Percentiles rank a stretch among this genome's conserved stretches.
Conservation (phyloP, 352 stramenopile genomes). For the Poterioochromonas sp. region DNA sequence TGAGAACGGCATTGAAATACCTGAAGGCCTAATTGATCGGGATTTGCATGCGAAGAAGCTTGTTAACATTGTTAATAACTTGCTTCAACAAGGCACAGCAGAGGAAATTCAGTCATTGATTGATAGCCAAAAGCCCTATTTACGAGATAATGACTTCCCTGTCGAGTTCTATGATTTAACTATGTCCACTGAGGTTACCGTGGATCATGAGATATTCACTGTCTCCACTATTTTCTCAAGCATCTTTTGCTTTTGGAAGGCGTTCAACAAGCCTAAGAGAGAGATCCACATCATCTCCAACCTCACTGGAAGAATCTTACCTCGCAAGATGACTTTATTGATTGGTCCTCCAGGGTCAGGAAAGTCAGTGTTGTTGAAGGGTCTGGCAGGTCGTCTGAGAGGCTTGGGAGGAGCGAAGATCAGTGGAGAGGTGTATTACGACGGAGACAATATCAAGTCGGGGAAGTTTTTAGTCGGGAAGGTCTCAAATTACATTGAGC, state of each 20-base stretch:
- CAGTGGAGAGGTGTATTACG: conserved; percentile 40
- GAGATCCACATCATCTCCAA: conserved; percentile 50
- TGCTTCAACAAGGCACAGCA: background rate
- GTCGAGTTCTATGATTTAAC: background rate
- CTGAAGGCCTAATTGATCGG: background rate
- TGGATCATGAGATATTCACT: background rate
- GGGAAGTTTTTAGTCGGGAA: conserved; percentile 48
- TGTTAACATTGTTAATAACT: background rate
- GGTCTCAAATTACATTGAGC: conserved; percentile 67
- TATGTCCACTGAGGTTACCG: background rate
- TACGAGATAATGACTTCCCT: background rate
- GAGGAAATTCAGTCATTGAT: background rate
- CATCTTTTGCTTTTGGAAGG: background rate
- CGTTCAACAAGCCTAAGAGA: background rate
- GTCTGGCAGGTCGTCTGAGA: background rate
- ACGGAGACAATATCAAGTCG: conserved; percentile 47
- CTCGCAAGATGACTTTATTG: conserved; percentile 54
- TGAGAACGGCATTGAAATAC: background rate
- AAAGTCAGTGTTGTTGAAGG: conserved; percentile 4
- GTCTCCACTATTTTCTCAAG: background rate
- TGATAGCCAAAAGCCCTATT: background rate
- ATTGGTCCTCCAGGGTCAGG: conserved; percentile 48
- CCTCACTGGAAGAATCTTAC: conserved; percentile 50
- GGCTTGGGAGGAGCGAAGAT: background rate
- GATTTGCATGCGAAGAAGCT: background rate